phyloP scores from a whole-genome alignment of 257 asterid genomes.

The Petunia secreta region DNA sequence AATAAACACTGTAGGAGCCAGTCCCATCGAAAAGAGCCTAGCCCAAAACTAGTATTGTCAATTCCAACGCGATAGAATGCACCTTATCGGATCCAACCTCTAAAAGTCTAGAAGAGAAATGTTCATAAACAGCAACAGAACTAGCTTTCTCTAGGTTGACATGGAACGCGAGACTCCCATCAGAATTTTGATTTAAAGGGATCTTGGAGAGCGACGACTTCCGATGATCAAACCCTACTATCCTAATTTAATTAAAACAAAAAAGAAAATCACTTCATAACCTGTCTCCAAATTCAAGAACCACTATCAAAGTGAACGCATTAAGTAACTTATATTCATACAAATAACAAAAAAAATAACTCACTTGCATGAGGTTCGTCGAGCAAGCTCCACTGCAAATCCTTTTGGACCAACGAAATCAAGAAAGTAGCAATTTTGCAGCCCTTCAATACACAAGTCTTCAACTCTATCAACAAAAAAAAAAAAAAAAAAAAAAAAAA shows the following conservation, averaged over 20 bases:
- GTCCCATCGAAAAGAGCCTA: background rate
- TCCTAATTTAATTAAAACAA: conserved; percentile 45
- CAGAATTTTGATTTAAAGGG: conserved; percentile 41
- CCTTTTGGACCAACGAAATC: conserved; percentile 86
- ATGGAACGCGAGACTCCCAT: conserved; percentile 49
- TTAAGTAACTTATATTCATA: background rate
- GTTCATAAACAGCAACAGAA: conserved; percentile 72
- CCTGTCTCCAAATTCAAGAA: conserved; percentile 11
- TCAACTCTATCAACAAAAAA: conserved; percentile 49
- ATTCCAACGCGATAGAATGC: background rate
- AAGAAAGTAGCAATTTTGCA: conserved; percentile 74
- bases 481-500: background rate
- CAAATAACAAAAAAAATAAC: conserved; percentile 28
- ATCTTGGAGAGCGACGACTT: conserved; percentile 48
- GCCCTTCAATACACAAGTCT: conserved; percentile 74
- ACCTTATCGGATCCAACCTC: conserved; percentile 44
- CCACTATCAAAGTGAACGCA: background rate
- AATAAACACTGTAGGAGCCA: conserved; percentile 4
- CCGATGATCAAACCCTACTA: conserved; percentile 85
- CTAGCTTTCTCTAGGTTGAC: conserved; percentile 73
- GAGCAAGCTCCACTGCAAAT: conserved; percentile 67
- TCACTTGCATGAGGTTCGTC: conserved; percentile 67
- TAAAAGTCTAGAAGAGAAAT: conserved; percentile 67
- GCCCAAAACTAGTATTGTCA: background rate
- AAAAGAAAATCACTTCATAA: conserved; percentile 24